Evolutionary conservation across 495 filamentous ascomycete genomes (phyloP), one percentile per base, ranked within the genome.

Genomic region (Podospora appendiculata): DNA sequence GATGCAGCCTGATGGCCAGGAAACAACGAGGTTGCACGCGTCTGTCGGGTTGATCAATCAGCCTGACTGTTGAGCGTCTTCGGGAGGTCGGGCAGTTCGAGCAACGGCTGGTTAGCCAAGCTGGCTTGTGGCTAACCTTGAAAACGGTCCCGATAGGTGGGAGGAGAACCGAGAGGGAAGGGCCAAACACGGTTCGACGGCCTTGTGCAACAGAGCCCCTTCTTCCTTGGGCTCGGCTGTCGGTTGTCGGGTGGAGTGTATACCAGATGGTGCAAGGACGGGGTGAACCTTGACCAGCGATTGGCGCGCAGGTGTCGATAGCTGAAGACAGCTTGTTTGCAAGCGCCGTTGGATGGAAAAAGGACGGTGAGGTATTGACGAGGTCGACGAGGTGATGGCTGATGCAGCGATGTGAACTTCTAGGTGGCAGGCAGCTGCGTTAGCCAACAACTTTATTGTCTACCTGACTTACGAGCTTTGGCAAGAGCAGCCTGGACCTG

Each of bases 21-120:
- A 11, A 38, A 38, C 36, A 8, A 13, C 7, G 9, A 38, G 13
- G 9, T 8, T 13, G 36, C 36, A 38, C 13, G 36, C 19, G 46
- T 46, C 45, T 57, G 19, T 57, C 38, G 33, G 12, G 38, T 41
- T n/a, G 14, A 48, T 52, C 54, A 56, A 45, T 50, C 34, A 38
- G 9, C 36, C 13, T 38, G 36, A 13, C 36, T 8, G 9, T 38
- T 25, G 25, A 25, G 25, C 25, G 25, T 25, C 2, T 5, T 25
- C 25, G 25, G 25, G 25, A 5, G 25, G 25, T 25, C 25, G 25
- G 36, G 36, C 36, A 38, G 36, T 7, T 13, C 36, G 36, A 38
- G 13, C 36, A 38, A 38, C 10, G 36, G 9, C 36, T 13, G 9
- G 10, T 38, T 5, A 25, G 25, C 25, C 25, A 25, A 25, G 25